These are phyloP conservation scores for Aspergillus cavernicola DNA, from an alignment of 495 filamentous ascomycete genomes.

Conservation along the genomic window DNA sequence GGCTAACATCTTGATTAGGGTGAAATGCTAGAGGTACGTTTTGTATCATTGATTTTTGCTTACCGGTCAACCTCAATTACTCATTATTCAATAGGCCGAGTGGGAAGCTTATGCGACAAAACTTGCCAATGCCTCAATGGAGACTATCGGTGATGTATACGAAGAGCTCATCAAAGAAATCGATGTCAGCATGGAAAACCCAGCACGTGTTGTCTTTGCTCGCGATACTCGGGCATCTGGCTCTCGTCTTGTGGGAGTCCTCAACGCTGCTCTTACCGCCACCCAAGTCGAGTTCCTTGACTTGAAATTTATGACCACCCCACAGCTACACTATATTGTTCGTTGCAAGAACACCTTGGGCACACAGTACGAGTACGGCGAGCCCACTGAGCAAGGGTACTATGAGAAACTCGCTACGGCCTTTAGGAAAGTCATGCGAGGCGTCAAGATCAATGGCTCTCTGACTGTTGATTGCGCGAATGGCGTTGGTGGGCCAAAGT, in stretches of 20 bases:
- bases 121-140: constrained; percentile 76
- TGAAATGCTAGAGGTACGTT: constrained; percentile 84
- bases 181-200: constrained; percentile 65
- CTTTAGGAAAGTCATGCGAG: constrained; percentile 75
- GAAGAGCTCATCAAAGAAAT: constrained; percentile 64
- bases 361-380: constrained; percentile 77
- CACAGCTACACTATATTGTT: constrained; percentile 93
- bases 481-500: constrained; percentile 91
- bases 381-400: constrained; percentile 84
- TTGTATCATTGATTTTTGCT: not conserved
- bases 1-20: constrained; percentile 47
- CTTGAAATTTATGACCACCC: constrained; percentile 85
- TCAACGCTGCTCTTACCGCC: constrained; percentile 72
- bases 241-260: constrained; percentile 70
- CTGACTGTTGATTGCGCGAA: constrained; percentile 95
- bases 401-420: constrained; percentile 85
- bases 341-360: constrained; percentile 90
- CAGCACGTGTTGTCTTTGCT: constrained; percentile 81
- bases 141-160: constrained; percentile 73
- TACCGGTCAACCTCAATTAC: not conserved
- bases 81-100: constrained; percentile 45
- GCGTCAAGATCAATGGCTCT: constrained; percentile 63
- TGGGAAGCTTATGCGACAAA: constrained; percentile 88
- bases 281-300: constrained; percentile 70
- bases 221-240: constrained; percentile 92